Conservation (phyloP, 805 yeast genomes). For the Priceomyces melissophilus region DNA sequence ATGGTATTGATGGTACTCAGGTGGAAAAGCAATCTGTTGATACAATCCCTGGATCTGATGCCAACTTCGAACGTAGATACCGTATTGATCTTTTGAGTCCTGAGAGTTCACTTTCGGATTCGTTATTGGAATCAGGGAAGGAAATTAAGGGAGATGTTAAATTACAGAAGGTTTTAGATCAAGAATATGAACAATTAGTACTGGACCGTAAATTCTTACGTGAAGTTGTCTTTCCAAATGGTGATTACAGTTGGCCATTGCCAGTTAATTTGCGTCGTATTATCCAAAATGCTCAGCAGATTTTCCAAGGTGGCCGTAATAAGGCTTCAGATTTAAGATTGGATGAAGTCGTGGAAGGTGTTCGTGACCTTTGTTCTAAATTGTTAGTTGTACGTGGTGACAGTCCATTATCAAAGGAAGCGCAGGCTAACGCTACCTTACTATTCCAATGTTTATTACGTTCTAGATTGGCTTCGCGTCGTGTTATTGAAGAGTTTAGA, state of each 20-base stretch:
- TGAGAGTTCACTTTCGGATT: slow-evolving; percentile 58
- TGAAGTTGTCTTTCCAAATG: slow-evolving; percentile 77
- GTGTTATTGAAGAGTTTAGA: slow-evolving; percentile 88
- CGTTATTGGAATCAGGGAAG: slow-evolving; percentile 80
- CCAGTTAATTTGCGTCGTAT: slow-evolving; percentile 97
- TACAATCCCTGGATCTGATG: slow-evolving; percentile 90
- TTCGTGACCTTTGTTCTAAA: slow-evolving; percentile 62
- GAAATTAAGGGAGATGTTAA: slow-evolving; percentile 88
- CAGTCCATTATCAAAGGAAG: slow-evolving; percentile 68
- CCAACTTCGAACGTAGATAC: slow-evolving; percentile 76
- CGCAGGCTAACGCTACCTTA: slow-evolving; percentile 88
- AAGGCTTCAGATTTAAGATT: slow-evolving; percentile 88
- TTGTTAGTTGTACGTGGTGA: slow-evolving; percentile 81
- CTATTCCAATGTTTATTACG: slow-evolving; percentile 89
- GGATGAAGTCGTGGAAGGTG: slow-evolving; percentile 72
- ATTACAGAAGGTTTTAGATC: slow-evolving; percentile 75
- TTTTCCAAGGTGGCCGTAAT: slow-evolving; percentile 87
- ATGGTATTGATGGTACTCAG: slow-evolving; percentile 97
- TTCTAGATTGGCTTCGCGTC: slow-evolving; percentile 85
- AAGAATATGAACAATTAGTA: slow-evolving; percentile 74
- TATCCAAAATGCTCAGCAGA: slow-evolving; percentile 94
- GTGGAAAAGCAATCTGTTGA: slow-evolving; percentile 96
- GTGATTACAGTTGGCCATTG: slow-evolving; percentile 95
- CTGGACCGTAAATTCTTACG: slow-evolving; percentile 80
- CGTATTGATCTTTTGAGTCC: slow-evolving; percentile 81